phyloP scores from a whole-genome alignment of 768 basidiomycete species.

The Pisolithus microcarpus region DNA sequence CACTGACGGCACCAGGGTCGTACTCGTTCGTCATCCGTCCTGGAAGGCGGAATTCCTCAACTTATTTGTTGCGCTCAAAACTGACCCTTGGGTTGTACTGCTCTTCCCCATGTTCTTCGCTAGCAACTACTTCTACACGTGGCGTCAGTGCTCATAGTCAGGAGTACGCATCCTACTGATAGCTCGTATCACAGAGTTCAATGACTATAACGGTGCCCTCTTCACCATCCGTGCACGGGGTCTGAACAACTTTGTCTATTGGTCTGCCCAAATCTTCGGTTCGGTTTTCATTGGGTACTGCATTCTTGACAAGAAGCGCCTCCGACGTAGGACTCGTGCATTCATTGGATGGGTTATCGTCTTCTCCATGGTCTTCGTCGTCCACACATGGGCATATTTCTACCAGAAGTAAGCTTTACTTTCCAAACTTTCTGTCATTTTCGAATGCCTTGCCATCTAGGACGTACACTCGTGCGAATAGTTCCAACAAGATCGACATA shows the following conservation, averaged over 20 bases:
- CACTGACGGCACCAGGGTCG: conserved; percentile 64
- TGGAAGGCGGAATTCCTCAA: conserved; percentile 71
- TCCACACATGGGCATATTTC: conserved; percentile 73
- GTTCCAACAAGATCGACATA: conserved; percentile 49
- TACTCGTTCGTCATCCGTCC: conserved; percentile 53
- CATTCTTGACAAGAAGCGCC: conserved; percentile 51
- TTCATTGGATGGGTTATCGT: conserved; percentile 65
- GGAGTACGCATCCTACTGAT: conserved; percentile 1
- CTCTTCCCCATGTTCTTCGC: conserved; percentile 84
- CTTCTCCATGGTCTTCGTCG: conserved; percentile 55
- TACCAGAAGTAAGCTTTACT: conserved; percentile 53
- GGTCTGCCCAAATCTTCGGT: conserved; percentile 71
- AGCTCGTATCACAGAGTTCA: conserved; percentile 51
- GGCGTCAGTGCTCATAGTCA: conserved; percentile 45
- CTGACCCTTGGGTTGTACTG: conserved; percentile 65
- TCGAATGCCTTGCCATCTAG: conserved; percentile 17
- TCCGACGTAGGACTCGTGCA: conserved; percentile 62
- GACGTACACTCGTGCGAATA: conserved; percentile 52
- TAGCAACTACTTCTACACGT: conserved; percentile 80
- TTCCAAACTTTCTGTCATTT: not conserved
- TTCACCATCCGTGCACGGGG: conserved; percentile 78
- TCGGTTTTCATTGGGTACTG: conserved; percentile 60
- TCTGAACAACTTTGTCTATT: conserved; percentile 75
- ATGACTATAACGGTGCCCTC: conserved; percentile 68
- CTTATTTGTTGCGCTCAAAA: conserved; percentile 58